A percentile compares a stretch with the other conserved stretches of the same genome.
Evolutionary conservation across 768 basidiomycete genomes (phyloP).

Genomic region (Butyriboletus loyo): DNA sequence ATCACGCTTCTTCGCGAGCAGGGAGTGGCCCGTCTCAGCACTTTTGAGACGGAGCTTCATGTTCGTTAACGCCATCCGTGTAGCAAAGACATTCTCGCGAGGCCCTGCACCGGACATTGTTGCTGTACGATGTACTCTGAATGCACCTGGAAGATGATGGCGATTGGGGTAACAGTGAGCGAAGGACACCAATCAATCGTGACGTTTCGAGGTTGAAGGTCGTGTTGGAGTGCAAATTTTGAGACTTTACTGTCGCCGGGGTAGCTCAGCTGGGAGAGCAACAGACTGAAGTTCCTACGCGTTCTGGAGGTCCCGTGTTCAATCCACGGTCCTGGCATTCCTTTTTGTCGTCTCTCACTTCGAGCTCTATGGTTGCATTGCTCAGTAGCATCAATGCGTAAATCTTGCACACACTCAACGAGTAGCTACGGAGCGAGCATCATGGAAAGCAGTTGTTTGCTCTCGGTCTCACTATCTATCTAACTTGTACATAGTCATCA

Average conservation of each 20-base stretch:
- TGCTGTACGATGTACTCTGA: conserved; percentile 4
- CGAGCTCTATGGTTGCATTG: not conserved
- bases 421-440: not conserved
- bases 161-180: not conserved
- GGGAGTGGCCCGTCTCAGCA: conserved; percentile 91
- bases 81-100: conserved; percentile 93
- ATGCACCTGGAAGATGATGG: not conserved
- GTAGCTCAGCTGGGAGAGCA: conserved; percentile 78
- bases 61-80: conserved; percentile 94
- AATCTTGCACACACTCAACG: not conserved
- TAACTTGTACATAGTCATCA: conserved; percentile 86
- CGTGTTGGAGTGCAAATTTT: accelerated
- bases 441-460: not conserved
- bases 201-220: no score
- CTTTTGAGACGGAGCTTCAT: conserved; percentile 88
- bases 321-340: conserved; percentile 72
- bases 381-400: not conserved
- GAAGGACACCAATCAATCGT: not conserved
- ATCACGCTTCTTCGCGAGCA: conserved; percentile 97
- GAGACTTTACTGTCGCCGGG: conserved; percentile 35
- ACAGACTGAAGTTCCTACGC: conserved; percentile 56
- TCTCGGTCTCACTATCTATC: conserved; percentile 49
- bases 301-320: conserved; percentile 77
- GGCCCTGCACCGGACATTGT: conserved; percentile 87
- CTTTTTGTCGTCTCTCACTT: conserved; percentile 13